phyloP scores from a whole-genome alignment of 2,329 filamentous ascomycete genomes.

The Penicillium sp. region DNA sequence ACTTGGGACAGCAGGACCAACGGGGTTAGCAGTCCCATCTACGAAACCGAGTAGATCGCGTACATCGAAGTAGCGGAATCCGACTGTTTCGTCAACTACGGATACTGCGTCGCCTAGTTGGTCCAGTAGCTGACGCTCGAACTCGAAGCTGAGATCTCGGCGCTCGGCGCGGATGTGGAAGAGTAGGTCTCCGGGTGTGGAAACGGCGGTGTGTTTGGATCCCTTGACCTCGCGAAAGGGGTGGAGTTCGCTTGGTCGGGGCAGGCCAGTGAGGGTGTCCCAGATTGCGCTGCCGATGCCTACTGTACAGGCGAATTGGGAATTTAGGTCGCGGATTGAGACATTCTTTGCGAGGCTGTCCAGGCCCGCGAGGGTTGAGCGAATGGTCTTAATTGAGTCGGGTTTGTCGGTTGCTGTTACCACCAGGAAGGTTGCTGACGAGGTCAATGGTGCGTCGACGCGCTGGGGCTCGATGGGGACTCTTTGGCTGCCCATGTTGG shows the following conservation, averaged over 20 bases:
- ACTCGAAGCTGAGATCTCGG: constrained; percentile 59
- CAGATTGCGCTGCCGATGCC: constrained; percentile 57
- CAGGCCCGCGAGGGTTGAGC: constrained; percentile 48
- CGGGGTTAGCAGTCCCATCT: constrained; percentile 61
- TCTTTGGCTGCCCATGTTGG: constrained; percentile 23
- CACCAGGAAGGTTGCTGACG: constrained; percentile 56
- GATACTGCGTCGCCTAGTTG: constrained; percentile 49
- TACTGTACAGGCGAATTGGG: constrained; percentile 54
- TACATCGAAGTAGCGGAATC: constrained; percentile 62
- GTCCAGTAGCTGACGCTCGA: constrained; percentile 57
- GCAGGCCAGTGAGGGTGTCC: constrained; percentile 48
- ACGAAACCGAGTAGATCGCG: constrained; percentile 62
- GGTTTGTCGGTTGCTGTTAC: constrained; percentile 41
- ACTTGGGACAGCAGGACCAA: constrained; percentile 45
- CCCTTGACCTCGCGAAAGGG: constrained; percentile 53
- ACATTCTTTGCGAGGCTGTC: constrained; percentile 55
- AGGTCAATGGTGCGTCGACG: constrained; percentile 54
- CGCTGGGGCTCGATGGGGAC: constrained; percentile 43
- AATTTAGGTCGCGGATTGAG: constrained; percentile 49
- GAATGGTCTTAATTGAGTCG: constrained; percentile 43
- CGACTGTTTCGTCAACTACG: constrained; percentile 55
- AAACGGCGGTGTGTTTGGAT: constrained; percentile 51
- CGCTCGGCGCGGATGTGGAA: constrained; percentile 61
- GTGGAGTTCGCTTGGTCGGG: constrained; percentile 54
- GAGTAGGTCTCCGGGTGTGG: constrained; percentile 58